These are phyloP conservation scores for Simplicillium sp. DNA, from an alignment of 2,329 filamentous ascomycete species.

Conservation along the genomic window DNA sequence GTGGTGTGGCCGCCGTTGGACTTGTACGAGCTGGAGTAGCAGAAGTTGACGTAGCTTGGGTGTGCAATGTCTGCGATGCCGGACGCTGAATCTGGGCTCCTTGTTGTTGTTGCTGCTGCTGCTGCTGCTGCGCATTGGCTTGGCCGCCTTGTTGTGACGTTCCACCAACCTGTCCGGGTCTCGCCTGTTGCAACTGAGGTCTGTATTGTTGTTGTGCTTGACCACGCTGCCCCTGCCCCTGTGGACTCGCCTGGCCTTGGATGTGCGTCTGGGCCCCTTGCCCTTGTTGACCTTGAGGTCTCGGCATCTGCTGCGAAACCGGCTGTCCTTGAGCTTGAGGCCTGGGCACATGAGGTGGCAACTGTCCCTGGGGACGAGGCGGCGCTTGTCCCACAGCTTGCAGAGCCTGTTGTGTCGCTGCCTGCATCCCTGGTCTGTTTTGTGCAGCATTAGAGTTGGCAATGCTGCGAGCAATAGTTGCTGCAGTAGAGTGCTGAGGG, in stretches of 20 bases:
- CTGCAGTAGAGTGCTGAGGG: slow-evolving; percentile 3
- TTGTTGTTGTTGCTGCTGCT: not conserved
- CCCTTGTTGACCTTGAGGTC: slow-evolving; percentile 7
- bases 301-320: slow-evolving; percentile 7
- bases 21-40: too few species aligned
- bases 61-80: too few species aligned
- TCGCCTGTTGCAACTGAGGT: slow-evolving; percentile 5
- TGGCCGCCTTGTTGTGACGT: not conserved
- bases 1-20: too few species aligned
- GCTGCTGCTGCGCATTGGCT: not conserved
- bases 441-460: slow-evolving; percentile 16
- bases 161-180: not conserved
- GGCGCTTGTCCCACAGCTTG: slow-evolving; percentile 3
- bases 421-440: slow-evolving; percentile 13
- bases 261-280: slow-evolving; percentile 8
- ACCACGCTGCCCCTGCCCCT: slow-evolving; percentile 9
- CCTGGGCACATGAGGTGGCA: slow-evolving; percentile 17
- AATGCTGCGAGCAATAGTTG: slow-evolving; percentile 10
- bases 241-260: slow-evolving; percentile 1
- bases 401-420: slow-evolving; percentile 15
- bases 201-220: slow-evolving; percentile 10
- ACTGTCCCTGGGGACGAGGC: slow-evolving; percentile 14
- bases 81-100: too few species aligned
- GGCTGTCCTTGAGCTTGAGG: slow-evolving; percentile 1
- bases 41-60: too few species aligned